Percentiles rank a stretch among this genome's conserved stretches.
Conservation (phyloP, 345 rosid species). For the Cardiospermum halicacabum region DNA sequence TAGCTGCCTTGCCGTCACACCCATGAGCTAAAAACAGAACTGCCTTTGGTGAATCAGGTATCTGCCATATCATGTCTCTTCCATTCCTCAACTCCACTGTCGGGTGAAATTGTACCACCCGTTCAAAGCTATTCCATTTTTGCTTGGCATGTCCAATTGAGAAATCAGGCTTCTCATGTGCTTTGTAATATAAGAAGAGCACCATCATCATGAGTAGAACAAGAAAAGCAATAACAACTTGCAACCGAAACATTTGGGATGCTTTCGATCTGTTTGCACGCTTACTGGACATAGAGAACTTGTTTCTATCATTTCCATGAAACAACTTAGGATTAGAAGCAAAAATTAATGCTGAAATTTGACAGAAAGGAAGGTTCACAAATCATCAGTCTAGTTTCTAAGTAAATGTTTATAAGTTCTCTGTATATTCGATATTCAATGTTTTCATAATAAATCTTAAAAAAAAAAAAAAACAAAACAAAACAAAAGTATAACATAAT, state of each 20-base stretch:
- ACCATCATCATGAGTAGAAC: constrained; percentile 28
- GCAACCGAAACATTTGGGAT: constrained; percentile 22
- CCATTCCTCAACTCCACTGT: constrained; percentile 58
- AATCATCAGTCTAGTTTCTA: neutral
- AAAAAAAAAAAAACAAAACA: too few species aligned
- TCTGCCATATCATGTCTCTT: constrained; percentile 70
- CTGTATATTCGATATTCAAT: neutral
- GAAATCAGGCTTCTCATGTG: constrained; percentile 21
- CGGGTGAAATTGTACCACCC: constrained; percentile 35
- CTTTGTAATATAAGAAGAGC: constrained; percentile 23
- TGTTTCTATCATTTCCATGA: neutral
- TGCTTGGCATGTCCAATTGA: constrained; percentile 20
- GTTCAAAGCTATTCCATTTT: constrained; percentile 34
- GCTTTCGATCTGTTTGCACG: constrained; percentile 41
- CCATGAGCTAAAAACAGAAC: constrained; percentile 89
- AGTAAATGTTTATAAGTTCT: too few species aligned
- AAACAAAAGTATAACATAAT: neutral
- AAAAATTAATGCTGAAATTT: constrained; percentile 2
- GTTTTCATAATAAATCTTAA: neutral
- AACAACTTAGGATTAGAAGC: neutral
- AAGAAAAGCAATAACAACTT: constrained; percentile 24
- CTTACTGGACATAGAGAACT: constrained; percentile 25
- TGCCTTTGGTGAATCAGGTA: constrained; percentile 74
- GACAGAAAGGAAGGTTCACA: neutral
- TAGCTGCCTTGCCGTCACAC: constrained; percentile 67